Evolutionary conservation across 208 protist species (phyloP).

Genomic region (Angomonas deanei): DNA sequence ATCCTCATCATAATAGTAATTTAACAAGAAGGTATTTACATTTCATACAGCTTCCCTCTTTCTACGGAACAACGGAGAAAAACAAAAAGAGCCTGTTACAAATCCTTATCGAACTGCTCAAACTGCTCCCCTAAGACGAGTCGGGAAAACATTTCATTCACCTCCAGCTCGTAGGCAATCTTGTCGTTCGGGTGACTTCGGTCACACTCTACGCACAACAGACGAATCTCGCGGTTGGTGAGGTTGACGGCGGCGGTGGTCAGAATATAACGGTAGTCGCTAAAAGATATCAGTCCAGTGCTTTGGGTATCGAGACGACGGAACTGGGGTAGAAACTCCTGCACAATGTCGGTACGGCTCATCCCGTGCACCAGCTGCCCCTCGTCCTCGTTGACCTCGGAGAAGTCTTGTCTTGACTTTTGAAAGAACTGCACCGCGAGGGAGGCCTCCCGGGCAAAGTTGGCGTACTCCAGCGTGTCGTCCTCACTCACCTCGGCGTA

Average conservation of each 20-base stretch:
- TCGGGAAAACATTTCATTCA: constrained; percentile 63
- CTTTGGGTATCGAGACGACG: constrained; percentile 50
- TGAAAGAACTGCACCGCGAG: constrained; percentile 73
- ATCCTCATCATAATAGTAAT: no score
- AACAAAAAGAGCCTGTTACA: no score
- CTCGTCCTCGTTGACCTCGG: constrained; percentile 20
- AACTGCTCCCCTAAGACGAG: constrained; percentile 69
- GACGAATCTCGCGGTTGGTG: constrained; percentile 68
- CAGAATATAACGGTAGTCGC: constrained; percentile 54
- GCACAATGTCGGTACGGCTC: constrained; percentile 67
- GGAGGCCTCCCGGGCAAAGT: constrained; percentile 47
- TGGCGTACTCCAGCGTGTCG: constrained; percentile 60
- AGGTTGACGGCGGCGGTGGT: constrained; percentile 74
- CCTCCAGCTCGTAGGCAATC: constrained; percentile 76
- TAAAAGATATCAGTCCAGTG: constrained; percentile 51
- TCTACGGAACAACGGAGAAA: no score
- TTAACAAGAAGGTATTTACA: no score
- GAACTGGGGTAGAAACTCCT: constrained; percentile 74
- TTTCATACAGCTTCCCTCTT: no score
- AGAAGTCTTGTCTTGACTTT: constrained; percentile 51
- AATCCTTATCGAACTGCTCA: constrained; percentile 55
- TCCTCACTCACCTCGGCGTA: constrained; percentile 32
- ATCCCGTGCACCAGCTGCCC: constrained; percentile 77
- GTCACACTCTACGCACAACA: constrained; percentile 63
- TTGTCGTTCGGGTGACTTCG: constrained; percentile 27